Base-by-base conservation (phyloP, 306 rosid species). In the Sechiopsis laciniata region DNA sequence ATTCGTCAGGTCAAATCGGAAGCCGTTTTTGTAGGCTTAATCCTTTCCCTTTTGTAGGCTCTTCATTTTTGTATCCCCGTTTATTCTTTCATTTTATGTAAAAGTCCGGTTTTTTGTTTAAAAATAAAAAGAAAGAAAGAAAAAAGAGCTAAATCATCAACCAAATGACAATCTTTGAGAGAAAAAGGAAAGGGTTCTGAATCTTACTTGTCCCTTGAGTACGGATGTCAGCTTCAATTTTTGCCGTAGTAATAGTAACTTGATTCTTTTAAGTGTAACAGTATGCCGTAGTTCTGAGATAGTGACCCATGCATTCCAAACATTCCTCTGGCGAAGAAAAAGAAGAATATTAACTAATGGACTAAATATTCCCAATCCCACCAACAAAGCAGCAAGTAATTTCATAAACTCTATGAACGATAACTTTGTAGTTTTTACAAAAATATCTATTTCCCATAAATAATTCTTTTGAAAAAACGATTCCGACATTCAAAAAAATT, bases 271-370 rank as follows among this genome's bases (percentile, higher is more conserved):
- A 65, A 91, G 99, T 48, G 96, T 95, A 81, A 95, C 99, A 71
- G 91, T 84, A 77, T 91, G 97, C 74, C 97, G 91, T 51, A 95
- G 90, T 79, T 95, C 99, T 60, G 99, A 95, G 71, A 84, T 95
- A 59, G 95, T 84, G 75, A 91, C 96, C 99, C 97, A 95, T 63
- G 96, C 97, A 84, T 95, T 91, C 99, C 99, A 95, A 63, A 95
- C 78, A 82, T 88, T 87, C 81, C 81, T 88, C 99, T 95, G 96
- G 75, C 63, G 75, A 71, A 77, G 52, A 77, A 74, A 85, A 85
- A 78, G 61, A 52, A 76, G 78, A 81, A 45, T 57, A 59, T 60
- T 63, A 77, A 61, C 51, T 65, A 79, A 62, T 75, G 68, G 32
- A 76, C 24, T 56, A 54, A 78, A 78, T 77, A 78, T 22, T 46